These are phyloP conservation scores for Peronosclerospora sorghi DNA, from an alignment of 352 stramenopile species.

Conservation along the genomic window DNA sequence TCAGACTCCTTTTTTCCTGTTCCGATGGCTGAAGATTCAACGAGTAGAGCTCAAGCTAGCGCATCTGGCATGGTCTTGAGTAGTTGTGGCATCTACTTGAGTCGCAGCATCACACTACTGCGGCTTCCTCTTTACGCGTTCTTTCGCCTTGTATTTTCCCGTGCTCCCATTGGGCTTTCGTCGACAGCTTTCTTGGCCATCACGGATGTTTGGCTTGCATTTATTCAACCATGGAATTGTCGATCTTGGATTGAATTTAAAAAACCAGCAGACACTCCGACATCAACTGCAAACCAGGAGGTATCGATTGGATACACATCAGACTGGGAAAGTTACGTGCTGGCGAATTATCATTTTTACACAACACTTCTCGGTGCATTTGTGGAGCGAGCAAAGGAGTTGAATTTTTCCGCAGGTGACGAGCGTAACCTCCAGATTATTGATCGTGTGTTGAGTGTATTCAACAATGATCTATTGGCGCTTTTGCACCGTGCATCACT, in stretches of 20 bases:
- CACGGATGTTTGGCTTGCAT: slow-evolving; percentile 78
- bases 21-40: slow-evolving; percentile 22
- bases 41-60: slow-evolving; percentile 9
- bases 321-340: slow-evolving; percentile 65
- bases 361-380: slow-evolving; percentile 70
- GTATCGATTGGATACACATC: slow-evolving; percentile 31
- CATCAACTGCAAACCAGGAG: slow-evolving; percentile 1
- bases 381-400: slow-evolving; percentile 68
- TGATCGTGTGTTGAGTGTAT: slow-evolving; percentile 62
- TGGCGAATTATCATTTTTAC: slow-evolving; percentile 86
- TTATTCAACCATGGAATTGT: slow-evolving; percentile 80
- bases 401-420: slow-evolving; percentile 64
- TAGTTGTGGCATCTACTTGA: slow-evolving; percentile 53
- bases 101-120: slow-evolving; percentile 60
- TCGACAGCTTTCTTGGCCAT: slow-evolving; percentile 74
- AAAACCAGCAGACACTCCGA: slow-evolving; percentile 4
- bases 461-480: slow-evolving; percentile 49
- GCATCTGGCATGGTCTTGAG: slow-evolving; percentile 12
- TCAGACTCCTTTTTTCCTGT: slow-evolving; percentile 73
- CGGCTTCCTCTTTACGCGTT: slow-evolving; percentile 74
- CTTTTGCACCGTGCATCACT: slow-evolving; percentile 48
- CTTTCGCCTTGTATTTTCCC: slow-evolving; percentile 73
- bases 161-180: slow-evolving; percentile 63
- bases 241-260: slow-evolving; percentile 42
- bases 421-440: slow-evolving; percentile 53